A percentile compares a stretch with the other conserved stretches of the same genome.
These are phyloP conservation scores for Rosa multiflora DNA, from an alignment of 306 rosid species.

Conservation along the genomic window DNA sequence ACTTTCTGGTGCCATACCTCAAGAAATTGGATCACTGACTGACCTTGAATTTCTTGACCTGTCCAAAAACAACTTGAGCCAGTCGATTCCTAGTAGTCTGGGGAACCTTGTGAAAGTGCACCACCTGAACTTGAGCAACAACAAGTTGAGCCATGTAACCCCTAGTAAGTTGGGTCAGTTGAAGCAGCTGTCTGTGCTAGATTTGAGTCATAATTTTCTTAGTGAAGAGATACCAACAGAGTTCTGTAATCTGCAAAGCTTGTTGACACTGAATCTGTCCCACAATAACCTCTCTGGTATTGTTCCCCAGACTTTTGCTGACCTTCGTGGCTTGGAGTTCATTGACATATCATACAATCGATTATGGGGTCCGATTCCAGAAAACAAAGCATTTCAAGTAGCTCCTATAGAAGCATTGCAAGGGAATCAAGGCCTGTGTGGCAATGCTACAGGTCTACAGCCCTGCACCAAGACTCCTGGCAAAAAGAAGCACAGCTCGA, in stretches of 20 bases:
- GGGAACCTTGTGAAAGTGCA: constrained; percentile 24
- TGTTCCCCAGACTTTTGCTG: constrained; percentile 16
- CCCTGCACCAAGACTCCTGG: constrained; percentile 6
- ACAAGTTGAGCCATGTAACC: constrained; percentile 25
- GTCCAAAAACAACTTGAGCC: constrained; percentile 30
- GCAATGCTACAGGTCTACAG: constrained; percentile 16
- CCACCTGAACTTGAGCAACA: constrained; percentile 35
- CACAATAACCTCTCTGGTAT: constrained; percentile 41
- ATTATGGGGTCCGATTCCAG: constrained; percentile 28
- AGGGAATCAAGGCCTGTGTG: constrained; percentile 40
- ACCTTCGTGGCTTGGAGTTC: constrained; percentile 8
- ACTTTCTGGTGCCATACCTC: constrained; percentile 30
- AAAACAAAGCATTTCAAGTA: constrained; percentile 24
- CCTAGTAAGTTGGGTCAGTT: constrained; percentile 32
- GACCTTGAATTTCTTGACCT: constrained; percentile 30
- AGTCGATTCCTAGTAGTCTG: constrained; percentile 25
- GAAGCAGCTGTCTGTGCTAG: constrained; percentile 30
- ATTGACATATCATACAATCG: constrained; percentile 34
- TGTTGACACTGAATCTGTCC: constrained; percentile 41
- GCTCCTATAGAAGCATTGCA: constrained; percentile 17
- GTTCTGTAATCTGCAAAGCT: constrained; percentile 17
- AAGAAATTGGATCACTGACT: constrained; percentile 26
- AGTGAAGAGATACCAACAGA: constrained; percentile 29
- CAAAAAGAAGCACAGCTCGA: background rate
- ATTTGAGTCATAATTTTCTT: constrained; percentile 39